Conservation (phyloP, 192 early-diverging fungal genomes). For the Podila verticillata region DNA sequence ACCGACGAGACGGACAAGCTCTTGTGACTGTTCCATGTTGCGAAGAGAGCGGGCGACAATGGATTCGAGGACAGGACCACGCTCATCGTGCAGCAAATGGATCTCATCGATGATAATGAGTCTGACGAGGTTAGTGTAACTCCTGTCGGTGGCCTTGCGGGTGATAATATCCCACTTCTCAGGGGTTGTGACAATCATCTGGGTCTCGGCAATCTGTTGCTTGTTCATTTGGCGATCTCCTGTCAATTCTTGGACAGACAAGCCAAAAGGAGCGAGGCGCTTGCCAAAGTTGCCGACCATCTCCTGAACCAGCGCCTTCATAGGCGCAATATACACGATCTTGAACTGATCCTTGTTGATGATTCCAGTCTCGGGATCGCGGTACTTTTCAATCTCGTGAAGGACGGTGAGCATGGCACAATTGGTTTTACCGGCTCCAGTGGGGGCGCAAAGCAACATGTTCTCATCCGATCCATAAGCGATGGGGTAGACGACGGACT, state of each 20-base stretch:
- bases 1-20: conserved; percentile 90
- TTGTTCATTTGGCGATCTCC: conserved; percentile 98
- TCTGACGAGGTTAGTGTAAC: conserved; percentile 89
- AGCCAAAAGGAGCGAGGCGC: conserved; percentile 79
- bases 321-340: conserved; percentile 98
- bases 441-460: conserved; percentile 97
- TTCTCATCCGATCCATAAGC: conserved; percentile 93
- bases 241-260: conserved; percentile 95
- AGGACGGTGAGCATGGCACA: conserved; percentile 97
- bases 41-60: conserved; percentile 90
- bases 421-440: conserved; percentile 98
- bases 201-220: conserved; percentile 94
- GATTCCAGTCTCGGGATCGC: conserved; percentile 73
- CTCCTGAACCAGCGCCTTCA: conserved; percentile 99
- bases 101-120: conserved; percentile 98
- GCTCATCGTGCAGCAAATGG: conserved; percentile 95
- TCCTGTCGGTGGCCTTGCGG: conserved; percentile 92
- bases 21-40: conserved; percentile 89
- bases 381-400: conserved; percentile 85
- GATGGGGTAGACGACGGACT: conserved; percentile 87
- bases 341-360: conserved; percentile 90
- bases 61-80: conserved; percentile 95
- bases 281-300: conserved; percentile 91
- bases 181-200: conserved; percentile 97
- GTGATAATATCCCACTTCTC: conserved; percentile 99